Percentiles rank a stretch among this genome's conserved stretches.
These are phyloP conservation scores for Globisporangium echinulatum DNA, from an alignment of 352 stramenopile genomes.

Conservation along the genomic window DNA sequence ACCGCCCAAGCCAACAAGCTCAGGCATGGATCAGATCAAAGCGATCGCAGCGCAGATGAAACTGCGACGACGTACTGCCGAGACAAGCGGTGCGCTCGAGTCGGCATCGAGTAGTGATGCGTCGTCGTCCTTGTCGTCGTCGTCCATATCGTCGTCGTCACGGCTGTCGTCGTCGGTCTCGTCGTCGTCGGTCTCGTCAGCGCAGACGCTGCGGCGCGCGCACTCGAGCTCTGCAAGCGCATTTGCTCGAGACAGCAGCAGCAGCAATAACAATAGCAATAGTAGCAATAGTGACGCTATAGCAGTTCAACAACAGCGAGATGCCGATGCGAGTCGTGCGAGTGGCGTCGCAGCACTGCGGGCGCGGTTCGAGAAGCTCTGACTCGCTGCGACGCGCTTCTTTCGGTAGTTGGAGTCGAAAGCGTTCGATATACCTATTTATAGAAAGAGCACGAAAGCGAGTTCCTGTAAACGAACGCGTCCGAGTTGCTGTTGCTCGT, in stretches of 20 bases:
- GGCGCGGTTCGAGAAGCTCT: conserved; percentile 66
- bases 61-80: conserved; percentile 14
- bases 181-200: too few species aligned
- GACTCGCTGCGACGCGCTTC: neutral
- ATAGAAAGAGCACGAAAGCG: too few species aligned
- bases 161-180: too few species aligned
- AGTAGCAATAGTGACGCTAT: conserved; percentile 9
- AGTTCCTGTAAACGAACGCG: too few species aligned
- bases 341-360: conserved; percentile 63
- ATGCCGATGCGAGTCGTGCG: neutral
- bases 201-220: neutral
- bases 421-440: too few species aligned
- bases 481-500: too few species aligned
- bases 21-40: conserved; percentile 64
- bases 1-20: neutral
- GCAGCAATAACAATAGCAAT: neutral
- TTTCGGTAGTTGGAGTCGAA: too few species aligned
- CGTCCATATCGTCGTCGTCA: too few species aligned
- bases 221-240: conserved; percentile 3
- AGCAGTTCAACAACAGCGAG: too few species aligned
- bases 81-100: neutral
- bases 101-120: too few species aligned
- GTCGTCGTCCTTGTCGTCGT: too few species aligned
- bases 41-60: conserved; percentile 71
- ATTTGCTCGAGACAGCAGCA: neutral